These are phyloP conservation scores for Kokia cookei DNA, from an alignment of 441 rosid genomes.

Conservation along the genomic window DNA sequence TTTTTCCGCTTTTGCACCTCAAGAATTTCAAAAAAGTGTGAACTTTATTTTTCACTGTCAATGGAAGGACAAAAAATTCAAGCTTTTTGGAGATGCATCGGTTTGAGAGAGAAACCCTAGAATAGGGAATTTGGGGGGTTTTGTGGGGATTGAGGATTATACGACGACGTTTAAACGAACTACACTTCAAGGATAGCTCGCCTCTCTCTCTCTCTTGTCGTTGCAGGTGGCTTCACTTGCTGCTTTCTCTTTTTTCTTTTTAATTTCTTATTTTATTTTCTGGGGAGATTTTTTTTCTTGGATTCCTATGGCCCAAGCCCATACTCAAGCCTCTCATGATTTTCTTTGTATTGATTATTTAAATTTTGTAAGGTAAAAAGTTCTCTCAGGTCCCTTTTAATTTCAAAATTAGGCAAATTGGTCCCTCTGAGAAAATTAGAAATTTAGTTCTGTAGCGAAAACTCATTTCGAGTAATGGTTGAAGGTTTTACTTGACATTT, in stretches of 20 bases:
- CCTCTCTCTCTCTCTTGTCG: not conserved
- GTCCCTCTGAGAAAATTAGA: too few species aligned
- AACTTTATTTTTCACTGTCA: conserved; percentile 2
- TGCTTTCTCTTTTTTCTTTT: too few species aligned
- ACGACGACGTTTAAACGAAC: not conserved
- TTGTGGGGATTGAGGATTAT: not conserved
- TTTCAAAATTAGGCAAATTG: too few species aligned
- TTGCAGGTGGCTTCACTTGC: not conserved
- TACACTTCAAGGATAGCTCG: not conserved
- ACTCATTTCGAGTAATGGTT: too few species aligned
- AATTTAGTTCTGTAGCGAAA: too few species aligned
- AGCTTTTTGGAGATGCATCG: not conserved
- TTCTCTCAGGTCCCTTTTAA: too few species aligned
- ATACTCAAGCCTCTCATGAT: too few species aligned
- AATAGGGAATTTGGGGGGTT: conserved; percentile 3
- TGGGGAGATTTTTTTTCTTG: not conserved
- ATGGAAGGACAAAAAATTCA: conserved; percentile 8
- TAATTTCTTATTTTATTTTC: too few species aligned
- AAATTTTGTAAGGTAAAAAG: too few species aligned
- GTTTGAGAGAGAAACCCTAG: conserved; percentile 10
- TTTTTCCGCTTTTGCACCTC: not conserved
- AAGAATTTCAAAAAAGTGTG: not conserved
- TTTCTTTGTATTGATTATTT: too few species aligned
- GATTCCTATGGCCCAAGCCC: not conserved
- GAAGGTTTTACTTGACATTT: too few species aligned